Percentiles rank a stretch among this genome's conserved stretches.
Evolutionary conservation across 2,329 filamentous ascomycete genomes (phyloP).

Genomic region (Didymella lethalis): DNA sequence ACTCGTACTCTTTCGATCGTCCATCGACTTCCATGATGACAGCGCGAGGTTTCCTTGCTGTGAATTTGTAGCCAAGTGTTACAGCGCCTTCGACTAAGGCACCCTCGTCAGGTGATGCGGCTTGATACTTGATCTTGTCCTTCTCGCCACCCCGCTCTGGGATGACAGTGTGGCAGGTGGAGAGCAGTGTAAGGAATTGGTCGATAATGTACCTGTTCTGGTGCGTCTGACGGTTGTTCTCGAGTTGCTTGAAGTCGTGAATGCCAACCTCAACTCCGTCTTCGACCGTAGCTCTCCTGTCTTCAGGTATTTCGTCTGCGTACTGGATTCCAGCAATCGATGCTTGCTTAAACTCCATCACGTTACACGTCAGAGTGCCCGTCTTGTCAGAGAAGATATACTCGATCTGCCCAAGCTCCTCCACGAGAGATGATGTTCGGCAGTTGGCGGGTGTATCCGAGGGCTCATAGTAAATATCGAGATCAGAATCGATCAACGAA

Average conservation of each 20-base stretch:
- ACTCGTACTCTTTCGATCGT: slow-evolving; percentile 78
- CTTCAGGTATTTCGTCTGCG: slow-evolving; percentile 88
- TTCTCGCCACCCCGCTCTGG: slow-evolving; percentile 85
- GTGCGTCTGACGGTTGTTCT: slow-evolving; percentile 72
- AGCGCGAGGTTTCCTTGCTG: slow-evolving; percentile 84
- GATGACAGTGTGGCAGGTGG: slow-evolving; percentile 97
- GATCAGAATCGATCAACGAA: slow-evolving; percentile 95
- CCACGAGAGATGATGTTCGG: slow-evolving; percentile 92
- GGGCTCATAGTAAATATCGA: slow-evolving; percentile 97
- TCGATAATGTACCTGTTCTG: slow-evolving; percentile 69
- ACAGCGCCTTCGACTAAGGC: slow-evolving; percentile 94
- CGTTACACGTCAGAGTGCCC: slow-evolving; percentile 94
- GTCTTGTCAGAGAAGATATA: slow-evolving; percentile 99
- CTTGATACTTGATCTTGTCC: slow-evolving; percentile 93
- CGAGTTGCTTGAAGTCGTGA: slow-evolving; percentile 81
- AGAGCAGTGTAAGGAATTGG: slow-evolving; percentile 85
- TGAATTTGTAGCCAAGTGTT: slow-evolving; percentile 85
- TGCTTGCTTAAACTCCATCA: slow-evolving; percentile 98
- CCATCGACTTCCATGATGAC: slow-evolving; percentile 84
- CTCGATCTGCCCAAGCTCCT: slow-evolving; percentile 97
- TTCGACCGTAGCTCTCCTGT: slow-evolving; percentile 79
- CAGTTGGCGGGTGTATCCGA: slow-evolving; percentile 96
- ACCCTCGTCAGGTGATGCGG: slow-evolving; percentile 95
- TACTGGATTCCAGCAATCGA: slow-evolving; percentile 95
- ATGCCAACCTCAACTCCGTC: slow-evolving; percentile 81